A percentile compares a stretch with the other conserved stretches of the same genome.
These are phyloP conservation scores for Trichoderma koningii DNA, from an alignment of 2,329 filamentous ascomycete species.

Conservation along the genomic window DNA sequence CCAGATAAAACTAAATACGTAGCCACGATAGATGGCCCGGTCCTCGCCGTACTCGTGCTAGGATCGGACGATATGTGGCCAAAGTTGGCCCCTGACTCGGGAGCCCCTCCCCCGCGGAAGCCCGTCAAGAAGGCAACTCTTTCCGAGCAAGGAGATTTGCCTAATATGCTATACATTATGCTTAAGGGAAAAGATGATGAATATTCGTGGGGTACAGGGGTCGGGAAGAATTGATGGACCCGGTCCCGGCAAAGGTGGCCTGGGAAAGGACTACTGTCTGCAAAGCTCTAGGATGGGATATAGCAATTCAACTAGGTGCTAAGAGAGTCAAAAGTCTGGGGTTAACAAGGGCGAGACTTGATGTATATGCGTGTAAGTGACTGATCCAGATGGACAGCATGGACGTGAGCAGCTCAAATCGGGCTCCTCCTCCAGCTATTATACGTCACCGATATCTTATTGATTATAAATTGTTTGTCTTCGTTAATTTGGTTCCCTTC, in stretches of 20 bases:
- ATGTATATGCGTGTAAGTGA: not conserved
- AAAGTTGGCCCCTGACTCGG: not conserved
- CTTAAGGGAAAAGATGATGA: not conserved
- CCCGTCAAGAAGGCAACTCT: not conserved
- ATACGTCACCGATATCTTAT: too few relatives aligned
- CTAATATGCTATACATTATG: not conserved
- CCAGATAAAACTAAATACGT: fast-evolving
- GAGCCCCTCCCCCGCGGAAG: not conserved
- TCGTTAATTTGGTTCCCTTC: too few relatives aligned
- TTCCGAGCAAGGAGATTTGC: not conserved
- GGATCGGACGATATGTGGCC: not conserved
- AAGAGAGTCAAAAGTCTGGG: too few relatives aligned
- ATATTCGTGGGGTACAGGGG: not conserved
- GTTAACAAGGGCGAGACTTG: too few relatives aligned
- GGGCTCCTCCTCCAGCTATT: too few relatives aligned
- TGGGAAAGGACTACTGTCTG: not conserved
- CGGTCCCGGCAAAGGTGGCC: not conserved
- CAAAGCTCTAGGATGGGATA: too few relatives aligned
- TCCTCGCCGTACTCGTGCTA: not conserved
- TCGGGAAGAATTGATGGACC: not conserved
- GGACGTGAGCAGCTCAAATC: not conserved
- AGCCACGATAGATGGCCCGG: not conserved
- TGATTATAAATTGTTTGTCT: too few relatives aligned
- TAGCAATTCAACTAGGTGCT: too few relatives aligned
- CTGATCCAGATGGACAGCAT: not conserved